Conservation (phyloP, 202 grass and related monocot species). For the Hordeum pubiflorum region DNA sequence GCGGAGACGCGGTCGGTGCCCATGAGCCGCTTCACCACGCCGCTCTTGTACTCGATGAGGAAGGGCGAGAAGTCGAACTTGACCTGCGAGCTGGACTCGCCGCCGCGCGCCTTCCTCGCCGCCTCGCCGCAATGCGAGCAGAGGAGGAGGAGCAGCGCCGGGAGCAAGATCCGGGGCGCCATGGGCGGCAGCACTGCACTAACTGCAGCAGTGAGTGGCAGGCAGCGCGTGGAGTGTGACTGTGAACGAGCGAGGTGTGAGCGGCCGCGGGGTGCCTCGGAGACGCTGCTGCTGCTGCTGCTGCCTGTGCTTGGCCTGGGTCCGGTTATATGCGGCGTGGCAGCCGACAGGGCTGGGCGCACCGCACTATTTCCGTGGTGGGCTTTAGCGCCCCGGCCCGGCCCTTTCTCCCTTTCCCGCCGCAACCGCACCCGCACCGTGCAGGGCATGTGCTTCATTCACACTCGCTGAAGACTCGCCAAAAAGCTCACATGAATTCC, state of each 20-base stretch:
- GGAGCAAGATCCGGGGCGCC: slow-evolving; percentile 40
- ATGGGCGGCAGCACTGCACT: neutral
- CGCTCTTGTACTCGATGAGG: slow-evolving; percentile 72
- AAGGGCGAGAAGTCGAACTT: slow-evolving; percentile 64
- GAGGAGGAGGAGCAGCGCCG: neutral
- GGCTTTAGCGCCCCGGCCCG: slow-evolving; percentile 32
- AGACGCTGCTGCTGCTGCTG: neutral
- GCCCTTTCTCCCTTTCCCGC: slow-evolving; percentile 13
- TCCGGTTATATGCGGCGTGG: slow-evolving; percentile 24
- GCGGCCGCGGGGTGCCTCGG: slow-evolving; percentile 6
- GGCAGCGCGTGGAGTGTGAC: neutral
- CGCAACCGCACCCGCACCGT: neutral
- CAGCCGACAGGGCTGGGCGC: slow-evolving; percentile 31
- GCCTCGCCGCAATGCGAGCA: neutral
- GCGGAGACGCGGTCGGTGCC: slow-evolving; percentile 46
- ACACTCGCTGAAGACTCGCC: neutral
- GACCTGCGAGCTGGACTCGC: slow-evolving; percentile 36
- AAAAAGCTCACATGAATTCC: neutral
- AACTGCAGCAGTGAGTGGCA: neutral
- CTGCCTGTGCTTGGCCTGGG: neutral
- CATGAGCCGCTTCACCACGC: slow-evolving; percentile 55
- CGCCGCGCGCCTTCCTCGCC: neutral
- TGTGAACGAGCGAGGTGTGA: neutral
- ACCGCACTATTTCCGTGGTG: slow-evolving; percentile 25
- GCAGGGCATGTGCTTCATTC: slow-evolving; percentile 27